Evolutionary conservation across 1,284 basidiomycete genomes (phyloP).

Genomic region (Agroathelia rolfsii): DNA sequence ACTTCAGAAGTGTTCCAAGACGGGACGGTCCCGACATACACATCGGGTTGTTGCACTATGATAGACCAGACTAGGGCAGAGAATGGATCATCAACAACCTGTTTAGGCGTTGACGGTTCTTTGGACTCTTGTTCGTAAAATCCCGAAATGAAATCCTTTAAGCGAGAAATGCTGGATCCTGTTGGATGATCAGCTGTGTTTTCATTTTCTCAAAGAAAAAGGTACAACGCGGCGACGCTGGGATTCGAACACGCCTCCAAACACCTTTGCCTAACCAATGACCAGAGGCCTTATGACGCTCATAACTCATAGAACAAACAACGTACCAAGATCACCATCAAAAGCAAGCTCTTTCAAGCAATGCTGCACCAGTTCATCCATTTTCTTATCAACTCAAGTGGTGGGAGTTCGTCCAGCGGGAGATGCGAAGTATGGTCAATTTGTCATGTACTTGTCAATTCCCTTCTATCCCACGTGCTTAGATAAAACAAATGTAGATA

Average conservation of each 20-base stretch:
- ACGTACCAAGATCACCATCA: slow-evolving; percentile 73
- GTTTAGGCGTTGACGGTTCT: slow-evolving; percentile 28
- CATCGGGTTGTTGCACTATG: slow-evolving; percentile 59
- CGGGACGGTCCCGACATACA: slow-evolving; percentile 60
- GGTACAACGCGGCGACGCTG: slow-evolving; percentile 12
- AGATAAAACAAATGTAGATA: too few species aligned
- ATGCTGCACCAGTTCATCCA: slow-evolving; percentile 71
- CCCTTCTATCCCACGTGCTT: too few species aligned
- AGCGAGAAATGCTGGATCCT: slow-evolving; percentile 65
- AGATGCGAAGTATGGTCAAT: too few species aligned
- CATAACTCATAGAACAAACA: slow-evolving; percentile 8
- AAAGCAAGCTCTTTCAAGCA: slow-evolving; percentile 71
- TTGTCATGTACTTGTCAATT: too few species aligned
- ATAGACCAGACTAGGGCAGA: slow-evolving; percentile 75
- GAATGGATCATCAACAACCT: slow-evolving; percentile 67
- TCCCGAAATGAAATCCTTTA: slow-evolving; percentile 56
- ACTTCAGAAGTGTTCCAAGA: slow-evolving; percentile 50
- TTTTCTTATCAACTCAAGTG: too few species aligned
- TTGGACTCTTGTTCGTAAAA: slow-evolving; percentile 44
- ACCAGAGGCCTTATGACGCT: too few species aligned
- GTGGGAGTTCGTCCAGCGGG: too few species aligned
- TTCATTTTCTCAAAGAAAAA: too few species aligned
- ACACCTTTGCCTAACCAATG: slow-evolving; percentile 8
- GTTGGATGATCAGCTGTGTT: too few species aligned
- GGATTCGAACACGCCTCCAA: slow-evolving; percentile 35